Conservation (phyloP, 83 land plant genomes). For the Picea abies region DNA sequence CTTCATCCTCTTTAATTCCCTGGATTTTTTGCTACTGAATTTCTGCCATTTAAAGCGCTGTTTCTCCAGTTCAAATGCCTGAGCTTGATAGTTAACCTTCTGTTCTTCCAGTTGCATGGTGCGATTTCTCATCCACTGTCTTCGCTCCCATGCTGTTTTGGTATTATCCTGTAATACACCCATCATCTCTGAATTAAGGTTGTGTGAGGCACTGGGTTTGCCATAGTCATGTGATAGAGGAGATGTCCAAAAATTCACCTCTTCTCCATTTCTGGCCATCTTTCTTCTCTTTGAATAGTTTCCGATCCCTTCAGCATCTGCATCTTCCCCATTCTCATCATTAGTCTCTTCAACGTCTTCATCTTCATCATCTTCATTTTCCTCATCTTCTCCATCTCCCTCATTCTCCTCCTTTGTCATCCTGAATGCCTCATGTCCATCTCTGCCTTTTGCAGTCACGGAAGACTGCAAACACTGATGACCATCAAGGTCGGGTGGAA, state of each 20-base stretch:
- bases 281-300: neutral
- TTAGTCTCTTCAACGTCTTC: conserved; percentile 4
- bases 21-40: conserved; percentile 34
- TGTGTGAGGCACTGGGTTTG: neutral
- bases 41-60: conserved; percentile 54
- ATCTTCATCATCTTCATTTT: conserved; percentile 11
- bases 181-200: conserved; percentile 23
- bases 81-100: conserved; percentile 21
- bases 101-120: conserved; percentile 39
- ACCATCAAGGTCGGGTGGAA: neutral
- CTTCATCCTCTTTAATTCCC: conserved; percentile 41
- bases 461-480: conserved; percentile 16
- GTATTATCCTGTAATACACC: conserved; percentile 17
- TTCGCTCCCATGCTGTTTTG: conserved; percentile 16
- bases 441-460: neutral
- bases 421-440: conserved; percentile 10
- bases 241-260: neutral
- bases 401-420: conserved; percentile 2
- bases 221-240: neutral
- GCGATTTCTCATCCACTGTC: conserved; percentile 26
- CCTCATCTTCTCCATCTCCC: conserved; percentile 8
- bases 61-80: conserved; percentile 44
- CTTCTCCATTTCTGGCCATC: neutral
- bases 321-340: conserved; percentile 3
- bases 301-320: neutral